Evolutionary conservation across 2,329 filamentous ascomycete genomes (phyloP), one percentile per base, ranked within the genome.

Genomic region (Penicillium sp.): DNA sequence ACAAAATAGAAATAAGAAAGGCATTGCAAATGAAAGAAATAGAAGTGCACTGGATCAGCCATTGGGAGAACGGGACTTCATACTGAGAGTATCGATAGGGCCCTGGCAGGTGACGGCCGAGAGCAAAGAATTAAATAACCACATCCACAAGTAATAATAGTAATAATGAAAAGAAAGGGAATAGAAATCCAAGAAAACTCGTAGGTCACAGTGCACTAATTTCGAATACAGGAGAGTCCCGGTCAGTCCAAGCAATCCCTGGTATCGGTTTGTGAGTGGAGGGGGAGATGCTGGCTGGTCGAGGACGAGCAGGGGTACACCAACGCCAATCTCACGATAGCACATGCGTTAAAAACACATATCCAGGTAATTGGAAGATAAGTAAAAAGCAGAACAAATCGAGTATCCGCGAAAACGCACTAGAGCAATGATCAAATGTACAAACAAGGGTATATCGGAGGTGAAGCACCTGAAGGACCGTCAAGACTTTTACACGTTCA

Each of bases 381-480:
- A 50, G 54, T 33, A 53, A 49, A 58, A 59, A 54, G 43, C 52
- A 46, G 41, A 51, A 46, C 42, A 53, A 34, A 40, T 47, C 50
- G 52, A 55, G 47, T 52, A 55, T 57, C 56, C 53, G 54, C 41
- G 37, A 57, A 50, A 63, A 56, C 57, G 58, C 55, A 61, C 52
- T 50, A 56, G 44, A 52, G 56, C 50, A 56, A 56, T 53, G 55
- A 63, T 51, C 60, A 65, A 66, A 68, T 67, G 59, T 69, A 69
- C 66, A 64, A 68, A 60, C 62, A 68, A 65, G 66, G 66, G 66
- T 69, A 69, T 69, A 69, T 65, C 58, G 61, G 57, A 65, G 56
- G 50, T 54, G 60, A 64, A 57, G 55, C 58, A 66, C 61, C 58
- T 60, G 60, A 63, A 67, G 58, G 59, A 64, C 62, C 61, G 58